These are phyloP conservation scores for Yamadazyma jaroonii DNA, from an alignment of 1,139 yeast species.

Conservation along the genomic window DNA sequence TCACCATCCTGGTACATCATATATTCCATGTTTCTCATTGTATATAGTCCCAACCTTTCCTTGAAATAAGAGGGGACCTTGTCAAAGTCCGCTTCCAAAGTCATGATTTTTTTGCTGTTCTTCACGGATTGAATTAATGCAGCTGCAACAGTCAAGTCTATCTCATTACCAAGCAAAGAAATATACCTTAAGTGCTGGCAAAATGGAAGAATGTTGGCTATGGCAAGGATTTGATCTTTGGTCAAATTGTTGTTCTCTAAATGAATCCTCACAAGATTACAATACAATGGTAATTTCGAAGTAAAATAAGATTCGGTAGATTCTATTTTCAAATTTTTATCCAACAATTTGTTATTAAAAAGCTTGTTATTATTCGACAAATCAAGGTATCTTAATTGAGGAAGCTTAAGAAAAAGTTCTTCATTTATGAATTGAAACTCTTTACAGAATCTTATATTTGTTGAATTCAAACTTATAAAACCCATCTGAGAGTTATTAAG, in stretches of 20 bases:
- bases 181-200: slow-evolving; percentile 56
- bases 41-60: slow-evolving; percentile 60
- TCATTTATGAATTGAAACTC: slow-evolving; percentile 33
- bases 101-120: slow-evolving; percentile 37
- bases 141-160: slow-evolving; percentile 44
- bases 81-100: slow-evolving; percentile 39
- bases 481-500: slow-evolving; percentile 36
- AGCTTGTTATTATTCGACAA: slow-evolving; percentile 62
- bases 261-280: slow-evolving; percentile 54
- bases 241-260: slow-evolving; percentile 57
- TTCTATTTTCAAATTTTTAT: slow-evolving; percentile 6
- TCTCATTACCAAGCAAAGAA: slow-evolving; percentile 57
- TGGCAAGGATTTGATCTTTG: slow-evolving; percentile 44
- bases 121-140: slow-evolving; percentile 41
- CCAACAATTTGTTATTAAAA: slow-evolving; percentile 23
- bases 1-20: slow-evolving; percentile 19
- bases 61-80: slow-evolving; percentile 43
- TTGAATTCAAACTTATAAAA: slow-evolving; percentile 71
- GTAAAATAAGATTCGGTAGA: slow-evolving; percentile 39
- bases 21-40: slow-evolving; percentile 70
- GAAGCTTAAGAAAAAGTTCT: slow-evolving; percentile 35
- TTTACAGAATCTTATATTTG: slow-evolving; percentile 45
- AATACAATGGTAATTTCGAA: slow-evolving; percentile 57
- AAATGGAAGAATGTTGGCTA: slow-evolving; percentile 62
- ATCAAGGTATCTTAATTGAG: slow-evolving; percentile 61